Evolutionary conservation across 202 grass and related monocot genomes (phyloP).

Genomic region (Schoenoplectus triqueter): DNA sequence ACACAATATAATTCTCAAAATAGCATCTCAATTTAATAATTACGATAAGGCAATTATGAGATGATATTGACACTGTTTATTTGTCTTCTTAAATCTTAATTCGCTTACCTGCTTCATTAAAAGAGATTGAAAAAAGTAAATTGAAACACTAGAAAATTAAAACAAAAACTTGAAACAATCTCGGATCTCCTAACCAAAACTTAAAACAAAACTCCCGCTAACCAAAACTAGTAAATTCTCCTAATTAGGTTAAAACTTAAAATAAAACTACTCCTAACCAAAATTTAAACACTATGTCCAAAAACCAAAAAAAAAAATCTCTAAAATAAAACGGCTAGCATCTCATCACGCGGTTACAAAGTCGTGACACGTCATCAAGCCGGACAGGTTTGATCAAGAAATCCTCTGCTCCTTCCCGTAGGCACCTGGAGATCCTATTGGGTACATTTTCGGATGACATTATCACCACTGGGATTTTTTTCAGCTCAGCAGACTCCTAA

Average conservation of each 20-base stretch:
- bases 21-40: neutral
- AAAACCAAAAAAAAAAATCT: slow-evolving; percentile 6
- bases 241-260: neutral
- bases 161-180: too few species aligned
- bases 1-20: neutral
- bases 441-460: slow-evolving; percentile 96
- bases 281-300: slow-evolving; percentile 52
- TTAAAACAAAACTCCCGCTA: neutral
- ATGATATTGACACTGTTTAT: neutral
- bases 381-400: slow-evolving; percentile 88
- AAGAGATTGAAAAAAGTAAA: slow-evolving; percentile 6
- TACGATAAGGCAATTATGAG: neutral
- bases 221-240: too few species aligned
- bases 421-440: slow-evolving; percentile 67
- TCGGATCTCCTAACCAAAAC: neutral
- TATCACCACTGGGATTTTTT: slow-evolving; percentile 82
- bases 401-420: slow-evolving; percentile 81
- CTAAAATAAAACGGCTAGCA: slow-evolving; percentile 28
- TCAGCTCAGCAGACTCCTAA: slow-evolving; percentile 53
- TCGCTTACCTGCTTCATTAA: slow-evolving; percentile 26
- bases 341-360: slow-evolving; percentile 63
- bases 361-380: slow-evolving; percentile 63
- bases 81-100: neutral
- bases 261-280: neutral
- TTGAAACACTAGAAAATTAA: too few species aligned